Evolutionary conservation across 305 asterid genomes (phyloP).

Genomic region (Petunia hybrid): DNA sequence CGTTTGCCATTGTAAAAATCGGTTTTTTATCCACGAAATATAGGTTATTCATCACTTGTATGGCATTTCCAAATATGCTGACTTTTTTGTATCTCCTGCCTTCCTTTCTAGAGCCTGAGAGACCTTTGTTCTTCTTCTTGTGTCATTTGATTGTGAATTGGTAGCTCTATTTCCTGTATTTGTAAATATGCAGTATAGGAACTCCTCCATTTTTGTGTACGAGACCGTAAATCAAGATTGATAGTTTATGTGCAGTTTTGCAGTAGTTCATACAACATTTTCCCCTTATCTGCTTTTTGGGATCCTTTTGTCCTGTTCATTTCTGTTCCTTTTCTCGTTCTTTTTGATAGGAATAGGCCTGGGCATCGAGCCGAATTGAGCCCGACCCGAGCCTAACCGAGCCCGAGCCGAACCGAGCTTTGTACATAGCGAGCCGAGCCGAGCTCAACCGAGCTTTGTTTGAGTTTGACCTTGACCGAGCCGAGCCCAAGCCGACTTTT

Average conservation of each 20-base stretch:
- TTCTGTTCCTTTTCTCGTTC: background rate
- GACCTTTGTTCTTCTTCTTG: background rate
- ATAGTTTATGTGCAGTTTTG: background rate
- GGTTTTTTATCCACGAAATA: conserved; percentile 10
- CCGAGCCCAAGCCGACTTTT: no score
- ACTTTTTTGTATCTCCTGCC: background rate
- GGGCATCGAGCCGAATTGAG: no score
- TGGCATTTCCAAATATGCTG: background rate
- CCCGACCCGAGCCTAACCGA: no score
- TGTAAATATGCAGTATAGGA: conserved; percentile 16
- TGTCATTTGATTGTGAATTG: conserved; percentile 19
- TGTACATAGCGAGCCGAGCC: no score
- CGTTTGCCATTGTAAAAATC: conserved; percentile 28
- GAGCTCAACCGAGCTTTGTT: no score
- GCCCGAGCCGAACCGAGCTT: no score
- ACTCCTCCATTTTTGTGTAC: conserved; percentile 19
- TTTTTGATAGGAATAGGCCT: no score
- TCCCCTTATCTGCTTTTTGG: background rate
- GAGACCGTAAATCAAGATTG: background rate
- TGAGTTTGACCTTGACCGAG: no score
- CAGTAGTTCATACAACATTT: background rate
- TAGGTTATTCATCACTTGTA: conserved; percentile 22
- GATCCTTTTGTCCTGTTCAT: background rate
- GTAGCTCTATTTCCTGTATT: background rate
- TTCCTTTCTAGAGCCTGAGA: background rate